These are phyloP conservation scores for Nicotiana tomentosiformis DNA, from an alignment of 257 asterid species.

Conservation along the genomic window DNA sequence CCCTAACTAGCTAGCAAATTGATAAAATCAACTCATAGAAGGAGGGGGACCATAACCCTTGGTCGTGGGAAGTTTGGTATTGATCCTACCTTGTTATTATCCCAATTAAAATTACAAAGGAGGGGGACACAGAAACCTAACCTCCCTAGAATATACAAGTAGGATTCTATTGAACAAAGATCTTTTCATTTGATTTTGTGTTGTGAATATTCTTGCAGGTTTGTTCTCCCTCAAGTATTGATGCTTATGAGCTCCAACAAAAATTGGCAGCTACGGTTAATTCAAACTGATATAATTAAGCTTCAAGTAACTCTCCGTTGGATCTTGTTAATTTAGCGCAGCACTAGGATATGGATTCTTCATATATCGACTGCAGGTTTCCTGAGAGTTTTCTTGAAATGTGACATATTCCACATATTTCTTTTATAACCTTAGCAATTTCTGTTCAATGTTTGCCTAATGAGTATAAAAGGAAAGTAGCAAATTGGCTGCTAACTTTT, in stretches of 20 bases:
- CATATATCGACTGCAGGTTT: not conserved
- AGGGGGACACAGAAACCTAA: no score
- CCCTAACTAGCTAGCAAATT: not conserved
- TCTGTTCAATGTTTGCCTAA: no score
- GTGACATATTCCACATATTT: no score
- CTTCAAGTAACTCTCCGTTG: not conserved
- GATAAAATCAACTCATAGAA: not conserved
- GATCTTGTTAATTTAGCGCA: not conserved
- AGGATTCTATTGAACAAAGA: no score
- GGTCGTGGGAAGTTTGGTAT: no score
- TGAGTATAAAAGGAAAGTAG: not conserved
- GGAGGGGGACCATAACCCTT: no score
- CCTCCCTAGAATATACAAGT: no score
- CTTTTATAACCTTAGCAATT: no score
- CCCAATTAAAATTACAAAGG: no score
- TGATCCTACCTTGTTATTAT: no score
- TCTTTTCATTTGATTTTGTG: not conserved
- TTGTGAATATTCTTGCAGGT: constrained; percentile 7
- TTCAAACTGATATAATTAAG: not conserved
- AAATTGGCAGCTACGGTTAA: not conserved
- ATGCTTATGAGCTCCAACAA: not conserved
- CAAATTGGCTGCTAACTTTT: no score
- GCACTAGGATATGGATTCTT: no score
- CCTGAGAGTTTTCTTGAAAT: not conserved
- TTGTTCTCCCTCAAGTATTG: not conserved